Conservation (phyloP, 331 rosid genomes). For the Pyracantha coccinea region DNA sequence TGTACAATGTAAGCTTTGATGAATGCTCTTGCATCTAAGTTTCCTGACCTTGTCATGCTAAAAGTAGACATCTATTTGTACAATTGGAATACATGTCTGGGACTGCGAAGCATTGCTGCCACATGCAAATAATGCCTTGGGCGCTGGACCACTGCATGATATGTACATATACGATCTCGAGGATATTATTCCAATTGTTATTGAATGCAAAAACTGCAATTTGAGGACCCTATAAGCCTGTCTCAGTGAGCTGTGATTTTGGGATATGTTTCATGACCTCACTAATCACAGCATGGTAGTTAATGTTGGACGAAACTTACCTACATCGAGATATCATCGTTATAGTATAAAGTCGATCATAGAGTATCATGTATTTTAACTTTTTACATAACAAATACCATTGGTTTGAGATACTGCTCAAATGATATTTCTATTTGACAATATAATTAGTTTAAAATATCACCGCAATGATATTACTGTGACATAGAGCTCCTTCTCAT, state of each 20-base stretch:
- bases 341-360: too few species aligned
- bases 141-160: too few species aligned
- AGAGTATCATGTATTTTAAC: too few species aligned
- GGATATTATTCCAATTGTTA: not conserved
- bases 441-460: too few species aligned
- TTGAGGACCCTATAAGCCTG: not conserved
- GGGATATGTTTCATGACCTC: not conserved
- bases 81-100: not conserved
- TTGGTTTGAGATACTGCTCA: too few species aligned
- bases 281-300: not conserved
- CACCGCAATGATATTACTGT: too few species aligned
- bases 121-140: not conserved
- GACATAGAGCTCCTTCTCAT: too few species aligned
- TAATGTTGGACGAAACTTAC: not conserved
- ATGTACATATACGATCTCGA: too few species aligned
- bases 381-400: too few species aligned
- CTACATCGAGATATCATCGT: too few species aligned
- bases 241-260: conserved; percentile 4
- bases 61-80: not conserved
- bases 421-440: too few species aligned
- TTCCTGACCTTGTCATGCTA: not conserved
- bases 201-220: not conserved
- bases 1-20: not conserved
- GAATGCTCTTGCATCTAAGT: not conserved
- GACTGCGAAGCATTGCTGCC: not conserved